phyloP scores from a whole-genome alignment of 2,329 filamentous ascomycete genomes.

The Bipolaris victoriae region DNA sequence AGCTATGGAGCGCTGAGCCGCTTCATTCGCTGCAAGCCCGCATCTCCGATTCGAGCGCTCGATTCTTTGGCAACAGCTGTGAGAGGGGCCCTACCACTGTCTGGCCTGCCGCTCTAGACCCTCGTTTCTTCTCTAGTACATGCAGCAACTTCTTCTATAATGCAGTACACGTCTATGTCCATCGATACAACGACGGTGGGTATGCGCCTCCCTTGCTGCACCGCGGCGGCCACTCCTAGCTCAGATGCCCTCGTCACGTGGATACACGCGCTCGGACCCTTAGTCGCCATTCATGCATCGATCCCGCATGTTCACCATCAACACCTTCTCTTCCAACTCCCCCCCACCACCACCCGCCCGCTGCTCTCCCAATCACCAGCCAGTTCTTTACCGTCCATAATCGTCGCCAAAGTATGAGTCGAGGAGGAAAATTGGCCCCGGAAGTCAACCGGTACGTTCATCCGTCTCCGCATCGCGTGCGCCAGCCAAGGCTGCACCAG shows the following conservation, averaged over 20 bases:
- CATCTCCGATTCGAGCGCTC: slow-evolving; percentile 30
- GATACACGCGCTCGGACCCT: slow-evolving; percentile 7
- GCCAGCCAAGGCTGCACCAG: slow-evolving; percentile 25
- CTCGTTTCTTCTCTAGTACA: background rate
- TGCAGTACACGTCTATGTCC: background rate
- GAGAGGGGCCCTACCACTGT: background rate
- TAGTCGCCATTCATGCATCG: slow-evolving; percentile 12
- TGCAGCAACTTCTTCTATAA: background rate
- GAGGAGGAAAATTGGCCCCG: slow-evolving; percentile 94
- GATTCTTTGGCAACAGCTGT: background rate
- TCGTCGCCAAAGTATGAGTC: slow-evolving; percentile 79
- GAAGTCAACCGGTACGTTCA: slow-evolving; percentile 92
- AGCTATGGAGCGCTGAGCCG: slow-evolving; percentile 15
- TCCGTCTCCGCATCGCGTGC: slow-evolving; percentile 24
- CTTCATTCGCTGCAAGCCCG: slow-evolving; percentile 31
- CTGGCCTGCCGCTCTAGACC: background rate
- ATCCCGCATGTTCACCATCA: slow-evolving; percentile 18
- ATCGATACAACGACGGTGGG: background rate
- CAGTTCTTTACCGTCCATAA: slow-evolving; percentile 26
- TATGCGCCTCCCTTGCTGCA: background rate
- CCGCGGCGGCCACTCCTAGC: slow-evolving; percentile 2
- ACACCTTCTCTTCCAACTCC: slow-evolving; percentile 10
- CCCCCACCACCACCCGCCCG: slow-evolving; percentile 15
- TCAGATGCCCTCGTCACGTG: slow-evolving; percentile 10
- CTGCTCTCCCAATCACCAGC: slow-evolving; percentile 28